phyloP scores from a whole-genome alignment of 2,329 filamentous ascomycete species.

The Paecilomyces fulvus region DNA sequence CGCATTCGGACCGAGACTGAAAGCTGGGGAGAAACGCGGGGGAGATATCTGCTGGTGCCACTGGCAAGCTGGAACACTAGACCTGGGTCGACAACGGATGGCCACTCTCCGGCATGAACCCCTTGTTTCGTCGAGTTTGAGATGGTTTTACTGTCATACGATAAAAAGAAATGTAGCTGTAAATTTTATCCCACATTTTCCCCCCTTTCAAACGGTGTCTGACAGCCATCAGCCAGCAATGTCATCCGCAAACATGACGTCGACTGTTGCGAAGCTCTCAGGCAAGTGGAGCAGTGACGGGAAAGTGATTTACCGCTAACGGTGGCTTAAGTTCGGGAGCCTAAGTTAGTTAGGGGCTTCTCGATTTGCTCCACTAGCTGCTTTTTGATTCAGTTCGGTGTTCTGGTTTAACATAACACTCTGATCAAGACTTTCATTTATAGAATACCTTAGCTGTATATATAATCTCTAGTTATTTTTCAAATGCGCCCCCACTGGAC shows the following conservation, averaged over 20 bases:
- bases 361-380: too few relatives aligned
- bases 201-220: background rate
- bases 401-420: too few relatives aligned
- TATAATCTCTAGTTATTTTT: too few relatives aligned
- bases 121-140: background rate
- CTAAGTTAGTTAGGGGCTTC: too few relatives aligned
- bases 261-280: background rate
- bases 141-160: background rate
- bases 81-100: background rate
- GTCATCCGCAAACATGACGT: background rate
- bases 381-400: too few relatives aligned
- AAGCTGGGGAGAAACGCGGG: background rate
- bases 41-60: background rate
- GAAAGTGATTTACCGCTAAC: too few relatives aligned
- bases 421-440: too few relatives aligned
- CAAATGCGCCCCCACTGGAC: too few relatives aligned
- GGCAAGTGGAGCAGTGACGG: background rate
- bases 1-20: slow-evolving; percentile 3
- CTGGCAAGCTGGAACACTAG: background rate
- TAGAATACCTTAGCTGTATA: too few relatives aligned
- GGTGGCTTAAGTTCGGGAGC: too few relatives aligned
- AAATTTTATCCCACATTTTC: background rate
- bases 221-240: background rate
- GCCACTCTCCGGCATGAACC: too few relatives aligned
- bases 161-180: background rate